Evolutionary conservation across 139 green algal genomes (phyloP), one percentile per base, ranked within the genome.

Genomic region (Chlamydomonas sp.): DNA sequence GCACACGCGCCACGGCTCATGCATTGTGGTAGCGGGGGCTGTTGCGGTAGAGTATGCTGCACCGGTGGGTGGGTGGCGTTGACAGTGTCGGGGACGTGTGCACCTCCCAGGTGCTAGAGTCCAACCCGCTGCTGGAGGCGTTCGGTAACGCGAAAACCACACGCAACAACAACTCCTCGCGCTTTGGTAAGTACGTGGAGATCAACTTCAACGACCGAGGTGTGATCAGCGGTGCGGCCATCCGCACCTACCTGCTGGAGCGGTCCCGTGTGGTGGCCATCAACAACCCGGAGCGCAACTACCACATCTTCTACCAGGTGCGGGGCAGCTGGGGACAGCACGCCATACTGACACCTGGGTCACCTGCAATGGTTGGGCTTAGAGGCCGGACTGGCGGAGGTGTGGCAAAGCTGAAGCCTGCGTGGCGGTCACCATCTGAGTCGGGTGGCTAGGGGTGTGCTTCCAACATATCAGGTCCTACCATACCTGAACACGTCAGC

Each of bases 111-210:
- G 96, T 99, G 71, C 92, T 99, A 73, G 97, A 99, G 91, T 98
- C 95, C 59, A 99, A 99, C 90, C 98, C 98, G 10, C 90, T 99
- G 84, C 93, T 99, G 84, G 98, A 99, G 87, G 97, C 98, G 0
- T 99, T 99, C 93, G 98, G 98, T 31, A 99, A 99, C 89, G 98
- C 98, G 67, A 99, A 99, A 91, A 99, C 98, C 2, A 95, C 98
- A 69, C 93, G 97, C 71, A 99, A 99, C 91, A 95, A 99, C 93
- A 99, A 99, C 94, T 98, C 94, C 1, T 98, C 94, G 9, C 95
- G 98, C n/a, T 99, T 99, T 88, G 98, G 98, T 14, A 99, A 99
- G 93, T 99, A 99, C 89, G 96, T 98, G 60, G 98, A 99, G 92
- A 98, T 99, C 86, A 98, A 99, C 89, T 99, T 99, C 94, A 95